Conservation (phyloP, 2,329 filamentous ascomycete genomes). For the Xylariaceae sp. region DNA sequence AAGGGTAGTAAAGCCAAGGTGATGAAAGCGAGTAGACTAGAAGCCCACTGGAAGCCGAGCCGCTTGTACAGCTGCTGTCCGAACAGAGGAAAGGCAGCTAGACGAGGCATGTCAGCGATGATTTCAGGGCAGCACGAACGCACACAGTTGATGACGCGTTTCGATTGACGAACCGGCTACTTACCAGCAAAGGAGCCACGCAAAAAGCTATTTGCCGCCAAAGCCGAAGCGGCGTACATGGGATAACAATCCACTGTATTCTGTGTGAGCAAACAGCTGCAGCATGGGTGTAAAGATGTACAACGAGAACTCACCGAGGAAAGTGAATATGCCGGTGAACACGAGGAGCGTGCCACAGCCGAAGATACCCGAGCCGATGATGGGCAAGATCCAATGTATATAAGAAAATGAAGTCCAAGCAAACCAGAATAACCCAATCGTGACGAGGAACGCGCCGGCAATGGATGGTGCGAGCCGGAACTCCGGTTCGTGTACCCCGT, state of each 20-base stretch:
- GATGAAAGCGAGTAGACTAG: conserved; percentile 57
- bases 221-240: conserved; percentile 68
- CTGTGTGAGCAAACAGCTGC: conserved; percentile 5
- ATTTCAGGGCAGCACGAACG: not conserved
- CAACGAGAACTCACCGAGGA: conserved; percentile 56
- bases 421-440: conserved; percentile 81
- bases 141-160: not conserved
- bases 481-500: conserved; percentile 72
- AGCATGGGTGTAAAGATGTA: not conserved
- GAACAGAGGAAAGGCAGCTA: conserved; percentile 73
- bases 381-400: conserved; percentile 73
- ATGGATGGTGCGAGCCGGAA: conserved; percentile 77
- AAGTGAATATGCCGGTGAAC: conserved; percentile 84
- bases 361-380: conserved; percentile 70
- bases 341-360: conserved; percentile 69
- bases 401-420: conserved; percentile 75
- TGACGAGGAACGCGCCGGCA: conserved; percentile 70
- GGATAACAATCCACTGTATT: conserved; percentile 69
- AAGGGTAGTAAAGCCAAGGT: conserved; percentile 61
- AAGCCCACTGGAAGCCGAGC: conserved; percentile 68
- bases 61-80: conserved; percentile 67
- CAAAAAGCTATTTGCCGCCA: conserved; percentile 80
- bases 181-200: conserved; percentile 70
- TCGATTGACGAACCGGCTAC: conserved; percentile 21
- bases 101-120: conserved; percentile 4